Conservation (phyloP, 352 stramenopile species). For the Phytophthora sojae region DNA sequence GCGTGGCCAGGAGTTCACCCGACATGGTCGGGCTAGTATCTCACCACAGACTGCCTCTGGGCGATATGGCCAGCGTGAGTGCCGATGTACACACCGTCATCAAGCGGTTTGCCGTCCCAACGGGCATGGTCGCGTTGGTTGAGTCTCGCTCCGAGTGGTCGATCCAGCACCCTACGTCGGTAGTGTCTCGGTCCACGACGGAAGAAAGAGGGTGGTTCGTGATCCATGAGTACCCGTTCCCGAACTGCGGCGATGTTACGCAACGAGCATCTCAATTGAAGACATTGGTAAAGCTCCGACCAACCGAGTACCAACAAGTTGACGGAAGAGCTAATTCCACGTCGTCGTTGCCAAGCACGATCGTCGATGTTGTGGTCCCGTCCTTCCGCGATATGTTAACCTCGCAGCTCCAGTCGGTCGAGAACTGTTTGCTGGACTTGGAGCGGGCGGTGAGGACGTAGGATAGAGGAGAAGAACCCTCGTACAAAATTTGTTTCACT, state of each 20-base stretch:
- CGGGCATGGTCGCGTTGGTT: slow-evolving; percentile 17
- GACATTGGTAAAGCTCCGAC: slow-evolving; percentile 20
- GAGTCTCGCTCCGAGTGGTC: slow-evolving; percentile 25
- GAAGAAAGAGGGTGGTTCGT: slow-evolving; percentile 23
- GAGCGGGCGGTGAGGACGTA: too few species aligned
- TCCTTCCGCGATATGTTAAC: slow-evolving; percentile 24
- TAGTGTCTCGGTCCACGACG: slow-evolving; percentile 14
- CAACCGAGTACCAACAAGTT: neutral
- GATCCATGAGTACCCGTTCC: neutral
- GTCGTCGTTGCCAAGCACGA: slow-evolving; percentile 17
- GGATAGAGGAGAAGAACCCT: too few species aligned
- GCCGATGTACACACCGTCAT: slow-evolving; percentile 17
- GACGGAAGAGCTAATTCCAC: neutral
- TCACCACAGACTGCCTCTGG: slow-evolving; percentile 6
- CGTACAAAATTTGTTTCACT: too few species aligned
- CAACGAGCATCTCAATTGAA: slow-evolving; percentile 17
- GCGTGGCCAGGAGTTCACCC: neutral
- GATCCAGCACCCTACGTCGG: slow-evolving; percentile 3
- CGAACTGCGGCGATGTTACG: neutral
- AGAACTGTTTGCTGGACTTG: slow-evolving; percentile 10
- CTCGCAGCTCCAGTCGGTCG: slow-evolving; percentile 18
- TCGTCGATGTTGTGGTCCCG: slow-evolving; percentile 29
- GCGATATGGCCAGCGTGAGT: neutral
- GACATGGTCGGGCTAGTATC: slow-evolving; percentile 16
- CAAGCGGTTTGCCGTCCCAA: slow-evolving; percentile 11